Conservation (phyloP, 225 moss, liverwort and hornwort species). For the Bryoerythrophyllum caledonicum region DNA sequence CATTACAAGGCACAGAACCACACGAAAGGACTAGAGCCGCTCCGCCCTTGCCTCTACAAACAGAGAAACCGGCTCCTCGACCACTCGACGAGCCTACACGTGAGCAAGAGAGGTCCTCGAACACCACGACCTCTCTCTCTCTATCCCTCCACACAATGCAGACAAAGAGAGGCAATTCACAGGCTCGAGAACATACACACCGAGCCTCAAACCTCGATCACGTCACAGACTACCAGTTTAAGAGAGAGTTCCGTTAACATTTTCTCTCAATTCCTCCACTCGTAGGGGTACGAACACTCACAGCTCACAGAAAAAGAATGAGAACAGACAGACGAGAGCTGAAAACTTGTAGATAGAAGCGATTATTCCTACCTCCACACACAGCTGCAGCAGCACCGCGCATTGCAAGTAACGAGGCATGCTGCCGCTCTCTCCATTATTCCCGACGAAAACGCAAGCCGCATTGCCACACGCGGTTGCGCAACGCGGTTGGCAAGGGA, state of each 20-base stretch:
- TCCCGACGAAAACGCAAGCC: not conserved
- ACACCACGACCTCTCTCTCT: not conserved
- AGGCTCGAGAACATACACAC: not conserved
- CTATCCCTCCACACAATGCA: slow-evolving; percentile 1
- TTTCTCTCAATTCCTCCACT: not conserved
- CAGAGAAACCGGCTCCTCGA: not conserved
- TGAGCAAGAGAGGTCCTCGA: not conserved
- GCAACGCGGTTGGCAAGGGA: not conserved
- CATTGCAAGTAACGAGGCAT: not conserved
- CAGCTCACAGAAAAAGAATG: not conserved
- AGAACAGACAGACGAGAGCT: not conserved
- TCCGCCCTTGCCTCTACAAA: not conserved
- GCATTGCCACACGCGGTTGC: not conserved
- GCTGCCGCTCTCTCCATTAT: slow-evolving; percentile 16
- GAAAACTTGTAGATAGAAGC: slow-evolving; percentile 12
- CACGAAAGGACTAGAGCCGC: not conserved
- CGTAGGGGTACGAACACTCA: not conserved
- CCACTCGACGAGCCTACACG: slow-evolving; percentile 5
- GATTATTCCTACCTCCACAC: slow-evolving; percentile 11
- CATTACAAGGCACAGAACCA: slow-evolving; percentile 12
- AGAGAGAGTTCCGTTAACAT: not conserved
- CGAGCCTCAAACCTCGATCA: not conserved
- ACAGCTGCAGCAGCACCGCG: slow-evolving; percentile 10
- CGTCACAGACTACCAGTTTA: slow-evolving; percentile 5
- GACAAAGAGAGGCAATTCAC: not conserved